Evolutionary conservation across 2,329 filamentous ascomycete species (phyloP).

Genomic region (Ophiostoma populinum): DNA sequence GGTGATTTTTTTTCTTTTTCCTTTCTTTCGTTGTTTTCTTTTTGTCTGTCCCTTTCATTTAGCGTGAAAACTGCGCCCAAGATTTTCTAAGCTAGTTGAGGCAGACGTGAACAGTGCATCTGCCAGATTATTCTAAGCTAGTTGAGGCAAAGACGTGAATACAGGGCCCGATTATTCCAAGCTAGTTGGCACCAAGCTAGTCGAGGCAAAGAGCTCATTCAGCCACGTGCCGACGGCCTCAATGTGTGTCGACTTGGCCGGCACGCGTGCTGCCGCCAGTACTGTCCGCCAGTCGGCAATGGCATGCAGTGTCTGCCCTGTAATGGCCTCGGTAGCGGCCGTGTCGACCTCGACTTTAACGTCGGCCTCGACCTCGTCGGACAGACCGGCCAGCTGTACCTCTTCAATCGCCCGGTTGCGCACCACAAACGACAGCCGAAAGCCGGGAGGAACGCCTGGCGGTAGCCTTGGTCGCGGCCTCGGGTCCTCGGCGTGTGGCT

Average conservation of each 20-base stretch:
- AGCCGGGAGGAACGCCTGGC: slow-evolving; percentile 24
- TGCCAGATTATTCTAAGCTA: no score
- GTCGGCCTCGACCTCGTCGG: neutral
- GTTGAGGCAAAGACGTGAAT: no score
- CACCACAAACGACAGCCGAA: slow-evolving; percentile 20
- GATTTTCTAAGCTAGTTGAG: no score
- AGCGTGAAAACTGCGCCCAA: no score
- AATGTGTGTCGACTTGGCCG: slow-evolving; percentile 1
- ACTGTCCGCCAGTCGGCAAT: slow-evolving; percentile 16
- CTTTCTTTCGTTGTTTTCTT: neutral
- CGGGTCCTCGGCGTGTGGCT: slow-evolving; percentile 40
- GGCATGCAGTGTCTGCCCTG: slow-evolving; percentile 13
- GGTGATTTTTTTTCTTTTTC: neutral
- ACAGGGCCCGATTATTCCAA: no score
- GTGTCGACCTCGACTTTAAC: slow-evolving; percentile 10
- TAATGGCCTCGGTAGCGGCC: no score
- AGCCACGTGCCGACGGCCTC: slow-evolving; percentile 15
- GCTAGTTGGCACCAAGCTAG: no score
- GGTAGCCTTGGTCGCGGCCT: slow-evolving; percentile 35
- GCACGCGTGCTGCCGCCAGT: slow-evolving; percentile 10
- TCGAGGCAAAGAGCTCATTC: slow-evolving; percentile 16
- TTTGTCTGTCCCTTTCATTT: no score
- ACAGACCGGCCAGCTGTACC: slow-evolving; percentile 13
- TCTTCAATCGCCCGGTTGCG: slow-evolving; percentile 23
- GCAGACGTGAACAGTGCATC: no score